A percentile compares a stretch with the other conserved stretches of the same genome.
Conservation (phyloP, 805 yeast genomes). For the Naumovozyma dairenensis region DNA sequence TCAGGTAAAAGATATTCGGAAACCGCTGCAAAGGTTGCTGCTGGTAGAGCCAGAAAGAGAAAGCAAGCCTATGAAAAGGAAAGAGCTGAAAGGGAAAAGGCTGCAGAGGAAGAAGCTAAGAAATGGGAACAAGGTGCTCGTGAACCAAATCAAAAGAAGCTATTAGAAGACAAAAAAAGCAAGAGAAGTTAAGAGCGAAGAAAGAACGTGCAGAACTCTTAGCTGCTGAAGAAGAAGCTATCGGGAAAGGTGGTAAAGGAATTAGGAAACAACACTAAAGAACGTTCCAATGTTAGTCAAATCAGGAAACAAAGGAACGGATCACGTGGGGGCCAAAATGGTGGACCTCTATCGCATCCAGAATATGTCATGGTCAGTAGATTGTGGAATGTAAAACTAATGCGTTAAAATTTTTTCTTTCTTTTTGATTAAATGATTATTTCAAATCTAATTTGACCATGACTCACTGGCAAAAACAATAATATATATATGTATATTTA, state of each 20-base stretch:
- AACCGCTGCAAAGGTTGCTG: constrained; percentile 23
- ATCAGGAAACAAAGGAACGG: no score
- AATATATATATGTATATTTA: no score
- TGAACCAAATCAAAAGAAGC: constrained; percentile 13
- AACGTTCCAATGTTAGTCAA: no score
- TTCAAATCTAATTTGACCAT: no score
- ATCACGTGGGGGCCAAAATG: no score
- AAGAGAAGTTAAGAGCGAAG: constrained; percentile 15
- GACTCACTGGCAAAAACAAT: no score
- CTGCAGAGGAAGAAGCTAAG: constrained; percentile 18
- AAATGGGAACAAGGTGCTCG: constrained; percentile 22
- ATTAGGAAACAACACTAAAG: constrained; percentile 1
- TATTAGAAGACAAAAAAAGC: constrained; percentile 12
- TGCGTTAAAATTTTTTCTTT: no score
- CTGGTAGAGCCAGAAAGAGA: constrained; percentile 22
- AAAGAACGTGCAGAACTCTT: constrained; percentile 20
- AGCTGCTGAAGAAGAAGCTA: constrained; percentile 19
- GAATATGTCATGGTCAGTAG: no score
- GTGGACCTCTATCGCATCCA: no score
- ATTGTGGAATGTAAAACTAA: no score
- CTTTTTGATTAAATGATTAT: no score
- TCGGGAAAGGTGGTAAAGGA: constrained; percentile 15
- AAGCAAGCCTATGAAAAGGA: constrained; percentile 19
- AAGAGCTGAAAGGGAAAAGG: constrained; percentile 10
- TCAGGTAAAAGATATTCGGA: constrained; percentile 25